Percentiles rank a stretch among this genome's conserved stretches.
Conservation (phyloP, 768 basidiomycete species). For the Tricholoma sp. region DNA sequence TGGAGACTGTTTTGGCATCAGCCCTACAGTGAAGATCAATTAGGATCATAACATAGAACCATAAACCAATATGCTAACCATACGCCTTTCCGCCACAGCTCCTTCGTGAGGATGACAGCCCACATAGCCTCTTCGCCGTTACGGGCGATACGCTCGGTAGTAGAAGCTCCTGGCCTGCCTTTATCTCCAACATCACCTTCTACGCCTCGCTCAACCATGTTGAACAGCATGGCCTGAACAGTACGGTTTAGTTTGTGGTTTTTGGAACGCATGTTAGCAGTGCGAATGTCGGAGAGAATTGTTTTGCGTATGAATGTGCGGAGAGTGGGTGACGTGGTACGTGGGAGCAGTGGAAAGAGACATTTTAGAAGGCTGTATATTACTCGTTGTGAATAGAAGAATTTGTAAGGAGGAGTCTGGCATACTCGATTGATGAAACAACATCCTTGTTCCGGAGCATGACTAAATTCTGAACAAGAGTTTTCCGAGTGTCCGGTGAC, state of each 20-base stretch:
- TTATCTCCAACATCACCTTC: constrained; percentile 82
- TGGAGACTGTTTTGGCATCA: constrained; percentile 89
- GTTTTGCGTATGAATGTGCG: constrained; percentile 87
- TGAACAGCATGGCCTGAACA: constrained; percentile 93
- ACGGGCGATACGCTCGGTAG: constrained; percentile 32
- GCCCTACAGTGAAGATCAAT: constrained; percentile 43
- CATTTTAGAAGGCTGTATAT: constrained; percentile 71
- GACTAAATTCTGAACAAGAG: constrained; percentile 86
- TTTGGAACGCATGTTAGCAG: constrained; percentile 81
- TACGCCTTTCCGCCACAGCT: constrained; percentile 89
- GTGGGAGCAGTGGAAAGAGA: constrained; percentile 94
- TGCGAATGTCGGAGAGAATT: constrained; percentile 89
- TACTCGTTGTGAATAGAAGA: neutral
- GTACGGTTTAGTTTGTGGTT: constrained; percentile 96
- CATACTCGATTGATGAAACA: constrained; percentile 88
- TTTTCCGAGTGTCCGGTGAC: constrained; percentile 76
- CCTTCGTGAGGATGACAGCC: constrained; percentile 91
- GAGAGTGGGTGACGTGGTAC: constrained; percentile 80
- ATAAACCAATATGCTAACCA: constrained; percentile 52
- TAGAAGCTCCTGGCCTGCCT: constrained; percentile 56
- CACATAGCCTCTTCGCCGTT: constrained; percentile 91
- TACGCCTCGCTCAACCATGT: constrained; percentile 94
- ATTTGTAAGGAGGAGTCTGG: constrained; percentile 10
- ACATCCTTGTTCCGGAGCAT: constrained; percentile 92
- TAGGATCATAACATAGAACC: constrained; percentile 4